Base-by-base conservation (phyloP, 805 yeast genomes). In the Candida anglica region DNA sequence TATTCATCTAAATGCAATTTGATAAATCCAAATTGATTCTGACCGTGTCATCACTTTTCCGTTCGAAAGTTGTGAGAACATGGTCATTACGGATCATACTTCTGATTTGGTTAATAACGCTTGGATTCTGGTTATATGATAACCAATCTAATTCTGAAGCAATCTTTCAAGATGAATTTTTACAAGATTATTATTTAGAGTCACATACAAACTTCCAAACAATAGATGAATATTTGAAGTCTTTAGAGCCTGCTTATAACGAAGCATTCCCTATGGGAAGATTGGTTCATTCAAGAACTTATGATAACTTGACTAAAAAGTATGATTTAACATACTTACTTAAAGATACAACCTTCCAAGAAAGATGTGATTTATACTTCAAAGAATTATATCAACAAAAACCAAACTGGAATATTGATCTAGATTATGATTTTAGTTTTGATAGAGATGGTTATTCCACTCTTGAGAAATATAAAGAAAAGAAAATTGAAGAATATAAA, bases 331-430 rank as follows among this genome's bases (percentile, higher is more conserved):
- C 37, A 24, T 33, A 41, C 8, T 21, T 48, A 10, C 32, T 47
- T 18, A 19, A 33, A 8, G 23, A 37, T n/a, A 34, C 35, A 9
- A 32, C 34, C 6, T 34, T 34, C 25, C 19, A 36, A 8, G 39
- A 43, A n/a, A 38, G 56, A 24, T 56, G 62, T 44, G 46, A 48
- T 17, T 32, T 42, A 6, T 56, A 43, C 36, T 53, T 54, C 37
- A 40, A 46, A n/a, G 38, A 40, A 13, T 24, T 44, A 13, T 34
- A 35, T 23, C 18, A 16, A 4, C n/a, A 21, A 4, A 41, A 46
- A 14, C 13, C 28, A 2, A 32, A 46, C 7, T 53, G 56, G 46
- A 24, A 26, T 4, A 33, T 45, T 9, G 43, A 45, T 17, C 56
- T 53, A 3, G 24, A 32, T 8, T 27, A 38, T 19, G 41, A 39